A percentile compares a stretch with the other conserved stretches of the same genome.
Evolutionary conservation across 345 rosid species (phyloP).

Genomic region (Excoecaria cochinchinensis): DNA sequence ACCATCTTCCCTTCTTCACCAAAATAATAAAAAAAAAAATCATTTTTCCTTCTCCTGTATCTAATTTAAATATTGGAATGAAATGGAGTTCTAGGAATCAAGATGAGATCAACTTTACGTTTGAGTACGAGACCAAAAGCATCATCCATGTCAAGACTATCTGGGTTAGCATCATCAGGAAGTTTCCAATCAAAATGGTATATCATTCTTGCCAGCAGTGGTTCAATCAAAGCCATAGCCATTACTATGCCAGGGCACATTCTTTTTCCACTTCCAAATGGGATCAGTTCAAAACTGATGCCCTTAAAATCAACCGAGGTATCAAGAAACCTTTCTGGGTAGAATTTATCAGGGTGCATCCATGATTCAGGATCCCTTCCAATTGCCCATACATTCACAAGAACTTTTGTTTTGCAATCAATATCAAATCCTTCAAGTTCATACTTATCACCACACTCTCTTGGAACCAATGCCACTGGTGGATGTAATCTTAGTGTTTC

Average conservation of each 20-base stretch:
- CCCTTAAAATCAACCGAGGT: neutral
- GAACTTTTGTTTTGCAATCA: too few relatives aligned
- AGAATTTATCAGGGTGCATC: neutral
- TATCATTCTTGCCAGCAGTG: neutral
- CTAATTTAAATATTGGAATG: neutral
- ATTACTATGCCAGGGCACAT: neutral
- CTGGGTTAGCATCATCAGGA: neutral
- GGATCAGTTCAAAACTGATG: neutral
- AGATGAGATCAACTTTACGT: neutral
- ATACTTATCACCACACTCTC: too few relatives aligned
- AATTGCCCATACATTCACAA: neutral
- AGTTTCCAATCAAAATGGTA: conserved; percentile 1
- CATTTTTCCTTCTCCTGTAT: too few relatives aligned
- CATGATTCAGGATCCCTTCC: conserved; percentile 7
- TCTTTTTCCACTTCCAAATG: neutral
- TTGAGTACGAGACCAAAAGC: neutral
- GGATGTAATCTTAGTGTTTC: neutral
- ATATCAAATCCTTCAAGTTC: too few relatives aligned
- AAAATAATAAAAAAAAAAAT: too few relatives aligned
- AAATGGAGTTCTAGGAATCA: neutral
- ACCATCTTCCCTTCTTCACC: neutral
- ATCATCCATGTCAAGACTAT: neutral
- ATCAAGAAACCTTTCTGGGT: conserved; percentile 2
- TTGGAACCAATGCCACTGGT: too few relatives aligned
- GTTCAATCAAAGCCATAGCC: neutral